Evolutionary conservation across 768 basidiomycete species (phyloP).

Genomic region (Collybia sp.): DNA sequence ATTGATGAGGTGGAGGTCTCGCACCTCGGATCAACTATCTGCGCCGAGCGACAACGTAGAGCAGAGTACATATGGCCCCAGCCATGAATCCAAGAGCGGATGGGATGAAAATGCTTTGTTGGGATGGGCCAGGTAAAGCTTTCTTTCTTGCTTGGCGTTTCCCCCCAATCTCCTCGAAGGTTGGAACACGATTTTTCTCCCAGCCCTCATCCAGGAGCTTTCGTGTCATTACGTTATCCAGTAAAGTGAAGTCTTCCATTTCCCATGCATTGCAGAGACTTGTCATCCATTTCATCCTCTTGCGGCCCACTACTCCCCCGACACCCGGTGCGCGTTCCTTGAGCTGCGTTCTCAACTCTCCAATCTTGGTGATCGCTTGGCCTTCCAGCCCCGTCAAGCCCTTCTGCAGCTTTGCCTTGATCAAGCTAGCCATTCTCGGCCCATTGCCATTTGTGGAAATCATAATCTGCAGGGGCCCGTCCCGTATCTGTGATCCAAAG

Average conservation of each 20-base stretch:
- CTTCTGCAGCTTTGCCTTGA: slow-evolving; percentile 63
- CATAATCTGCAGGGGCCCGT: slow-evolving; percentile 92
- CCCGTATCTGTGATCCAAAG: slow-evolving; percentile 90
- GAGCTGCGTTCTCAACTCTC: slow-evolving; percentile 64
- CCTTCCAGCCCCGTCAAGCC: slow-evolving; percentile 72
- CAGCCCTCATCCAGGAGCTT: slow-evolving; percentile 80
- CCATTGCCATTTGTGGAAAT: slow-evolving; percentile 93
- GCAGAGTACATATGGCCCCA: neutral
- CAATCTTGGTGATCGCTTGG: slow-evolving; percentile 75
- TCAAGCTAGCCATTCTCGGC: slow-evolving; percentile 84
- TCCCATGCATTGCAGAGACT: slow-evolving; percentile 82
- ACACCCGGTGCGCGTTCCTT: slow-evolving; percentile 80
- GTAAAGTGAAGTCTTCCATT: slow-evolving; percentile 69
- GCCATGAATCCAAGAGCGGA: slow-evolving; percentile 32
- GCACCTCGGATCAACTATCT: too few species aligned
- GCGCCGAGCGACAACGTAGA: neutral
- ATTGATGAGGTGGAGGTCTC: too few species aligned
- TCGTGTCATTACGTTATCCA: slow-evolving; percentile 64
- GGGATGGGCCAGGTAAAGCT: neutral
- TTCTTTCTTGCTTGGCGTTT: neutral
- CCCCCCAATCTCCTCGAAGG: slow-evolving; percentile 35
- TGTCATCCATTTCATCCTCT: slow-evolving; percentile 92
- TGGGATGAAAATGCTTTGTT: slow-evolving; percentile 13
- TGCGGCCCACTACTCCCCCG: slow-evolving; percentile 70
- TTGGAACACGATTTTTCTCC: slow-evolving; percentile 57